Evolutionary conservation across 2,329 filamentous ascomycete species (phyloP).

Genomic region (Lojkania enalia): DNA sequence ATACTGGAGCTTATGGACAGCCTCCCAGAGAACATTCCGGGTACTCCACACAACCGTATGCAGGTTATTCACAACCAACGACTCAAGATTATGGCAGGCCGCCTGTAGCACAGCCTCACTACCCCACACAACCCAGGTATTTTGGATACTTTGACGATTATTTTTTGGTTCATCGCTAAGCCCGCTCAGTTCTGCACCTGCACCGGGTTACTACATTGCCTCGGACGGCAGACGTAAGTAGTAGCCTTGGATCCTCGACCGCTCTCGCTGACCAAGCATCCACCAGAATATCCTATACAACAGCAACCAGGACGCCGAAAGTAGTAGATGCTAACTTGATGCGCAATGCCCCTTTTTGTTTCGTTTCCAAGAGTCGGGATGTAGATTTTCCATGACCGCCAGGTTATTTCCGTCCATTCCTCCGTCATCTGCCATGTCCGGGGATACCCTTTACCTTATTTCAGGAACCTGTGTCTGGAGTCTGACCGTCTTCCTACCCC

Average conservation of each 20-base stretch:
- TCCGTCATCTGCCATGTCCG: constrained; percentile 34
- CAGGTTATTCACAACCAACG: constrained; percentile 24
- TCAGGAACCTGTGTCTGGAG: constrained; percentile 37
- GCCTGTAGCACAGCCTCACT: constrained; percentile 6
- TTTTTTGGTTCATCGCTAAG: constrained; percentile 48
- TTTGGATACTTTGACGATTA: constrained; percentile 44
- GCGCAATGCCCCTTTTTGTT: constrained; percentile 9
- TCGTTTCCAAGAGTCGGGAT: constrained; percentile 22
- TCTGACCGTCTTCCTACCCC: constrained; percentile 31
- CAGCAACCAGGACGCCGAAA: constrained; percentile 27
- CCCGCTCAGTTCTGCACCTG: constrained; percentile 36
- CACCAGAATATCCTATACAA: constrained; percentile 37
- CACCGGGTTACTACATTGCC: constrained; percentile 43
- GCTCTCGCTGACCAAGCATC: constrained; percentile 21
- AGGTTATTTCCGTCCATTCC: constrained; percentile 33
- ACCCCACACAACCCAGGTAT: constrained; percentile 41
- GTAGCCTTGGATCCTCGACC: background rate
- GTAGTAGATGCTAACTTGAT: constrained; percentile 19
- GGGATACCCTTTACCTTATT: constrained; percentile 42
- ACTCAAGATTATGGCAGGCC: constrained; percentile 16
- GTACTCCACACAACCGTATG: constrained; percentile 26
- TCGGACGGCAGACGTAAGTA: constrained; percentile 45
- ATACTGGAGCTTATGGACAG: constrained; percentile 34
- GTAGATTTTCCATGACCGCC: constrained; percentile 32
- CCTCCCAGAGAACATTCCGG: constrained; percentile 19